Conservation (phyloP, 257 asterid species). For the Plantago elongata region DNA sequence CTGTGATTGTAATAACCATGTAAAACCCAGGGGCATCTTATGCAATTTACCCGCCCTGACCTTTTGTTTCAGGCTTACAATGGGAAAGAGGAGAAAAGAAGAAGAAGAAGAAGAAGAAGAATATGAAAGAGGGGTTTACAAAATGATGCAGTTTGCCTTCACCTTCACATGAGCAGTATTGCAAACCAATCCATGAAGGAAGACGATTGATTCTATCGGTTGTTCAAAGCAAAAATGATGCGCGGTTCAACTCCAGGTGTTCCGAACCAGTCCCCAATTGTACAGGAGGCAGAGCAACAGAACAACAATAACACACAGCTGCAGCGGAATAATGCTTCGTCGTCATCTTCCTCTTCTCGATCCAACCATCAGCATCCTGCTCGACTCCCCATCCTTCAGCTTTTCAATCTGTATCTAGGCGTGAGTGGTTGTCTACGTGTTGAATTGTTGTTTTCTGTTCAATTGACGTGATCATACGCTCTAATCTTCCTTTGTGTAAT, state of each 20-base stretch:
- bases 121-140: no score
- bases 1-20: no score
- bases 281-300: constrained; percentile 37
- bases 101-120: no score
- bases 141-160: no score
- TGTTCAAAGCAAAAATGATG: constrained; percentile 19
- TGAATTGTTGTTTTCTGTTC: not conserved
- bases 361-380: constrained; percentile 77
- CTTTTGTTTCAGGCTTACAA: no score
- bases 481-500: not conserved
- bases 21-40: no score
- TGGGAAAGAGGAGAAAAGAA: no score
- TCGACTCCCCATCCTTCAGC: constrained; percentile 63
- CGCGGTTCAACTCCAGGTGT: constrained; percentile 43
- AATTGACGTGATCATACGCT: not conserved
- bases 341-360: constrained; percentile 58
- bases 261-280: constrained; percentile 21
- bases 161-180: no score
- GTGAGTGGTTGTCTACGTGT: constrained; percentile 26
- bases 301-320: constrained; percentile 23
- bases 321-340: constrained; percentile 14
- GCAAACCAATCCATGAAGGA: no score
- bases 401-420: constrained; percentile 77
- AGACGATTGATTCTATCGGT: no score
- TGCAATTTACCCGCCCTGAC: no score